Evolutionary conservation across 1,284 basidiomycete genomes (phyloP).

Genomic region (Ganoderma lucidum): DNA sequence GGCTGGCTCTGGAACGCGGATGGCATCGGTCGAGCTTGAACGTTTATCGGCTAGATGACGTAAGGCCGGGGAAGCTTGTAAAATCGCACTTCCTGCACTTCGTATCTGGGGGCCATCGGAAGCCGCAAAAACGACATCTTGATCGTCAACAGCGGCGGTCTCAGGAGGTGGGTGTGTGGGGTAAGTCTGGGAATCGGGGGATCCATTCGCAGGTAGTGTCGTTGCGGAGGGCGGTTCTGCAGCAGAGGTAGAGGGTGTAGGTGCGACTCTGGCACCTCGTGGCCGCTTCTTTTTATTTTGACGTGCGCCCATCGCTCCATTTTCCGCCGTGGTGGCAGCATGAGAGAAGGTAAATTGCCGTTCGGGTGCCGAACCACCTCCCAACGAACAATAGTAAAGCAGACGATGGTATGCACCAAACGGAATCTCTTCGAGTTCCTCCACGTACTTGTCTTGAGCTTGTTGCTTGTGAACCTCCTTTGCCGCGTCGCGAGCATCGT

Average conservation of each 20-base stretch:
- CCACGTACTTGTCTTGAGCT: slow-evolving; percentile 12
- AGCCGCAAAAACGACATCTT: background rate
- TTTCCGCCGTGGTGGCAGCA: background rate
- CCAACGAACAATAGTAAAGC: slow-evolving; percentile 9
- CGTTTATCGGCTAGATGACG: background rate
- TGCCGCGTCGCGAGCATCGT: slow-evolving; percentile 10
- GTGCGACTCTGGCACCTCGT: background rate
- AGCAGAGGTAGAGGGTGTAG: background rate
- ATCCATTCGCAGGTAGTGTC: background rate
- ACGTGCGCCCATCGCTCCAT: background rate
- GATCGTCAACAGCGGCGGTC: background rate
- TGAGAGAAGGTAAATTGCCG: background rate
- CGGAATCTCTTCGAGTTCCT: slow-evolving; percentile 25
- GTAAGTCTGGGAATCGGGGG: background rate
- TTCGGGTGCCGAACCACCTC: background rate
- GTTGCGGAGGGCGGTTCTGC: background rate
- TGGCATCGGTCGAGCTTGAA: background rate
- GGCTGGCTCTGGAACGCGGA: background rate
- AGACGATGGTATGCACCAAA: slow-evolving; percentile 25
- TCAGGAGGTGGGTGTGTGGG: background rate
- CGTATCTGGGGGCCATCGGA: background rate
- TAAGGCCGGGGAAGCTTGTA: background rate
- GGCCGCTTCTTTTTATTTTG: background rate
- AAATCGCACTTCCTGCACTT: background rate
- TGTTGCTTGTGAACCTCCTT: background rate